Evolutionary conservation across 2,329 filamentous ascomycete species (phyloP), one percentile per base, ranked within the genome.

Genomic region (Rhytidhysteron rufulum): DNA sequence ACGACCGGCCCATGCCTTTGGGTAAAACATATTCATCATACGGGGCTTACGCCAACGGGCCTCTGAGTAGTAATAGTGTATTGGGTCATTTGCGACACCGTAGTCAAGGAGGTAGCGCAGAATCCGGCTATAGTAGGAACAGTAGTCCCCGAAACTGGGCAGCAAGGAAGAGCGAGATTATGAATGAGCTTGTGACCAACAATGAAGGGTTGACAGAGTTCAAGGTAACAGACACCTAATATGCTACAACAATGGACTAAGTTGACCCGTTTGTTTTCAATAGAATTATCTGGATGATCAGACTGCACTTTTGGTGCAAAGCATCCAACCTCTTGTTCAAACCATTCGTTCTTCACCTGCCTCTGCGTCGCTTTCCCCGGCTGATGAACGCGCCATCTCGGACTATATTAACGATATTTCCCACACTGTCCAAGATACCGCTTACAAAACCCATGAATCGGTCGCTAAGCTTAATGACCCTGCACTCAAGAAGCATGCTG

Each of bases 251-350:
- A n/a, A n/a, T n/a, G n/a, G n/a, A n/a, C n/a, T n/a, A n/a, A n/a
- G n/a, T n/a, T n/a, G n/a, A n/a, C n/a, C n/a, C n/a, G n/a, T n/a
- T n/a, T n/a, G n/a, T 10, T 8, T 19, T 25, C 37, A 20, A 18
- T 43, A 85, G 79, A 78, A 86, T 44, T 90, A 88, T 58, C 78
- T 94, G 25, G 86, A 93, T 58, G 86, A 90, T 57, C 86, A 93
- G 62, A 90, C 85, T 9, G 85, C 86, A 37, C 71, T 82, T 3
- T 75, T 95, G 43, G 83, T 93, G 19, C 81, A 88, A 50, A 86
- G 82, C 32, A 89, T 94, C 48, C 86, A 93, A 65, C 79, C 82
- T n/a, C 77, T 95, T 6, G 86, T 94, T 34, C 71, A 77, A 41
- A 75, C 80, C 42, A 82, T 94, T 44, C 78, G 78, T 19, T 75